Evolutionary conservation across 139 green algal genomes (phyloP), one percentile per base, ranked within the genome.

Genomic region (Chlamydomonas incerta): DNA sequence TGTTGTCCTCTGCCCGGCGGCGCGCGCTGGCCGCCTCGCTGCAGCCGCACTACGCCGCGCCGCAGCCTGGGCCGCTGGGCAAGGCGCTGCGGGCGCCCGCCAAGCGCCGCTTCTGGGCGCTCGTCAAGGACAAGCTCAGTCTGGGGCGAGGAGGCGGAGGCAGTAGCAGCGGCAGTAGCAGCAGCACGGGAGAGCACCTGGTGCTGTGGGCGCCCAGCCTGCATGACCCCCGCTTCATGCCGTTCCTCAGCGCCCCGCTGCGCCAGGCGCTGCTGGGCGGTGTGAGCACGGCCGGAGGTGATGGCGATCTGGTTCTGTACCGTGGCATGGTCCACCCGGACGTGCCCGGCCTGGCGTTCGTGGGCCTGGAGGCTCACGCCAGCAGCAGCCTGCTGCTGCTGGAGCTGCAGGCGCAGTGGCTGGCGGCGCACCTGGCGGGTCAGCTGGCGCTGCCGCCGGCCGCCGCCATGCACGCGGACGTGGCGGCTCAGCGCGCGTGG

Each of bases 91-190:
- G 24, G 1, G 66, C 66, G 11, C 66, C 79, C 47, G 47, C 79
- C 66, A 85, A 75, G 47, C 79, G 79, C 47, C 66, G 79, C 31
- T 85, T 85, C 79, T 85, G 79, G 79, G 31, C 47, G 9, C 60
- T 58, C 6, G 31, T 75, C 41, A 50, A 50, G 41, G 41, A 50
- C 41, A 50, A 50, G 41, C 6, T 50, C 6, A 8, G 6, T 13
- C 8, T 50, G 41, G 5, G 41, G 6, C 41, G 41, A 5, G 41
- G 41, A 5, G 41, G 41, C 41, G 41, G 41, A 50, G 41, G 41
- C 41, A 50, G 41, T 8, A 50, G 41, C 41, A 24, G 35, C 17
- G 5, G 50, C 14, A n/a, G 34, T 21, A 24, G 24, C 18, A 6
- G 70, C 70, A 62, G 46, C 21, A 62, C 10, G 23, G 35, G 13